Conservation (phyloP, 148 eudicot species). For the Arctostaphylos glauca region DNA sequence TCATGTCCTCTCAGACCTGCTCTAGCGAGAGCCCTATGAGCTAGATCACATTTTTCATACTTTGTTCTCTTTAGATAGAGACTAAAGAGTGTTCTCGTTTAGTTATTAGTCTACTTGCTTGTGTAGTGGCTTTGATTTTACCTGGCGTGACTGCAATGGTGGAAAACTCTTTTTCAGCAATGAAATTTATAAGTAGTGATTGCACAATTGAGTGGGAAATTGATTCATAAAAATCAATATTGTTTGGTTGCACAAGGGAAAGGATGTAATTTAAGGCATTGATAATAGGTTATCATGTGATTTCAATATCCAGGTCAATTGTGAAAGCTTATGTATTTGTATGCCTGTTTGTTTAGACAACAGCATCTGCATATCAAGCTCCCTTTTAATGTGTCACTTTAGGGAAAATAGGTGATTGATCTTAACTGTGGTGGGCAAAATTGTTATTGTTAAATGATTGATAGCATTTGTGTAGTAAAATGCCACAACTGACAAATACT, state of each 20-base stretch:
- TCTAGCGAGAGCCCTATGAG: not conserved
- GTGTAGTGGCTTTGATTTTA: too few relatives aligned
- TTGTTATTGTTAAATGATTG: not conserved
- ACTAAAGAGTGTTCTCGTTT: not conserved
- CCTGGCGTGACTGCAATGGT: not conserved
- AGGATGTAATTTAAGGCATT: not conserved
- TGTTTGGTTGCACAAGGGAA: not conserved
- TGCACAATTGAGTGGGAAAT: not conserved
- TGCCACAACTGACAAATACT: not conserved
- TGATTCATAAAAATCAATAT: not conserved
- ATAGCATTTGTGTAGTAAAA: not conserved
- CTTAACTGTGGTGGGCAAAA: not conserved
- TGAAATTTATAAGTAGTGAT: not conserved
- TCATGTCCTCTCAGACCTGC: not conserved
- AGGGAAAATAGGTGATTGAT: not conserved
- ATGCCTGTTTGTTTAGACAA: not conserved
- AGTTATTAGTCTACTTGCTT: too few relatives aligned
- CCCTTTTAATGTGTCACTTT: not conserved
- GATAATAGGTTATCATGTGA: not conserved
- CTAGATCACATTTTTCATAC: not conserved
- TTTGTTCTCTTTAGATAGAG: not conserved
- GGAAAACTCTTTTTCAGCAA: not conserved
- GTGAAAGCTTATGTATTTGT: not conserved
- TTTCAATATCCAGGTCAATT: not conserved
- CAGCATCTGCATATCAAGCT: not conserved